Evolutionary conservation across 495 filamentous ascomycete species (phyloP).

Genomic region (Poronia punctata): DNA sequence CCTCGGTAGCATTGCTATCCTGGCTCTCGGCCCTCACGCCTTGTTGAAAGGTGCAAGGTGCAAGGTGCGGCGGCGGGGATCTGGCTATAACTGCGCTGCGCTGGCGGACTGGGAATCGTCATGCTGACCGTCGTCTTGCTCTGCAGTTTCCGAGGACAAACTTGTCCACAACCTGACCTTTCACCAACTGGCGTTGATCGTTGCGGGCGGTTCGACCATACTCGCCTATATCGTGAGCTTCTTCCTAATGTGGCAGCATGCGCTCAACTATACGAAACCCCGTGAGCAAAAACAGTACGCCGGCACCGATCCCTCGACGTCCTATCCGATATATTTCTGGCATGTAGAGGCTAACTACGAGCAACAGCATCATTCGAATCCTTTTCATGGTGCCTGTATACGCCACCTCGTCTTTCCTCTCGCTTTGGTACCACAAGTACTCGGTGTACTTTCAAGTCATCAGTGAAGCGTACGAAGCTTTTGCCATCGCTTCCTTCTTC

Average conservation of each 20-base stretch:
- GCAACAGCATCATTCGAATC: conserved; percentile 70
- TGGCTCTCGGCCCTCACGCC: no score
- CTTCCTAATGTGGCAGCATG: conserved; percentile 69
- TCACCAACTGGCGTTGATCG: conserved; percentile 46
- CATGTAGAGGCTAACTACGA: conserved; percentile 8
- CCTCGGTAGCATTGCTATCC: no score
- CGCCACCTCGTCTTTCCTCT: conserved; percentile 68
- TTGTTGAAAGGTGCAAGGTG: no score
- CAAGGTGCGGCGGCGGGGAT: no score
- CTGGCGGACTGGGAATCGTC: background rate
- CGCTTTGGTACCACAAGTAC: conserved; percentile 69
- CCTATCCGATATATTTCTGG: conserved; percentile 1
- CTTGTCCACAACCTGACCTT: conserved; percentile 46
- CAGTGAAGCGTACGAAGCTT: conserved; percentile 86
- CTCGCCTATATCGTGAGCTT: conserved; percentile 49
- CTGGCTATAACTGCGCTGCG: no score
- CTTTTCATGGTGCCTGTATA: conserved; percentile 89
- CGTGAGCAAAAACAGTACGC: conserved; percentile 72
- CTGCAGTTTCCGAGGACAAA: conserved; percentile 30
- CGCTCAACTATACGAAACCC: conserved; percentile 74
- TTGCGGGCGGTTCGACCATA: conserved; percentile 48
- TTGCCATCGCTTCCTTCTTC: conserved; percentile 88
- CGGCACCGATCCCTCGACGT: background rate
- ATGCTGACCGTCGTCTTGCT: conserved; percentile 18
- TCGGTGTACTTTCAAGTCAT: conserved; percentile 77